Conservation (phyloP, 495 filamentous ascomycete species). For the Recurvomyces mirabilis region DNA sequence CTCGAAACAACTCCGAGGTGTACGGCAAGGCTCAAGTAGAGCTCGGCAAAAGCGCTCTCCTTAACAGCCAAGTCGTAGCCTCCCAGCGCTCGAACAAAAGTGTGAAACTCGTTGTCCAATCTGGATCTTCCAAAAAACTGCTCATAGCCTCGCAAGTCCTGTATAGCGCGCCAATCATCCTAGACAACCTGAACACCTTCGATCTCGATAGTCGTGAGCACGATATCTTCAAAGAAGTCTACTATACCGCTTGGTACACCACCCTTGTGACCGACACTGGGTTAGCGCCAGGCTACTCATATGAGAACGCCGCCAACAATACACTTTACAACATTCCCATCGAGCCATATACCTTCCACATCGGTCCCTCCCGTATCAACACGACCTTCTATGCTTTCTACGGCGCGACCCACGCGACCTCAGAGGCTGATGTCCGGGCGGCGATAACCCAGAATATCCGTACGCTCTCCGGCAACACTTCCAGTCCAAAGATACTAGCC, state of each 20-base stretch:
- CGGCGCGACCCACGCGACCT: background rate
- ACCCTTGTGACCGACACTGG: background rate
- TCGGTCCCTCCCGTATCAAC: background rate
- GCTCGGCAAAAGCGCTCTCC: conserved; percentile 27
- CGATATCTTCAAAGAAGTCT: background rate
- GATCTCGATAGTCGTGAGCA: conserved; percentile 25
- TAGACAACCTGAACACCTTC: conserved; percentile 30
- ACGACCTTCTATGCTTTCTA: background rate
- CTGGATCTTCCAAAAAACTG: conserved; percentile 27
- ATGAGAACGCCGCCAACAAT: background rate
- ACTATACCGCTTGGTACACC: conserved; percentile 1
- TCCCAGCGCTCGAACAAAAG: conserved; percentile 22
- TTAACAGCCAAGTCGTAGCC: conserved; percentile 25
- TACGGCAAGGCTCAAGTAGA: conserved; percentile 30
- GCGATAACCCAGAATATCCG: conserved; percentile 32
- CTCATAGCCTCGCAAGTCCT: conserved; percentile 38
- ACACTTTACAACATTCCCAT: background rate
- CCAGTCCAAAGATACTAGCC: conserved; percentile 25
- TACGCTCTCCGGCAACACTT: conserved; percentile 33
- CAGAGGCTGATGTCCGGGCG: conserved; percentile 1
- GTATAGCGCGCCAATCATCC: conserved; percentile 33
- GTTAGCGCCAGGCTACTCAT: background rate
- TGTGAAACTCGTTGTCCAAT: conserved; percentile 30
- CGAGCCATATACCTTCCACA: background rate
- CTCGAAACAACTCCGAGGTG: conserved; percentile 33